Evolutionary conservation across 176 grass and related monocot genomes (phyloP), one percentile per base, ranked within the genome.

Genomic region (Themeda triandra): DNA sequence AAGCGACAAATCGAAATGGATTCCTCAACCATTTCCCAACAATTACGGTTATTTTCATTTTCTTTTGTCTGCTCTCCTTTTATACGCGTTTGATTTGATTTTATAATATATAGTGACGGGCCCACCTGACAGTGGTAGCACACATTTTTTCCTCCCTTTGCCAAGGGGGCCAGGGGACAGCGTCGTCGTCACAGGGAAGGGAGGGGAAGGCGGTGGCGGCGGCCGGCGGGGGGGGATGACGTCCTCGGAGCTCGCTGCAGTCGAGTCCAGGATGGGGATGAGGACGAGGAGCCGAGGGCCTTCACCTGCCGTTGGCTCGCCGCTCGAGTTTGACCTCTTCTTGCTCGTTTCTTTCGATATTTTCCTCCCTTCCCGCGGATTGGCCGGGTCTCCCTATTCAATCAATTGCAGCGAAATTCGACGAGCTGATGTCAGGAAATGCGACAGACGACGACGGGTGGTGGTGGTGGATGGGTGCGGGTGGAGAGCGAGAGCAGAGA

Each of bases 351-450:
- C 1, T 12, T 54, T 54, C 31, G 28, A 32, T 53, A 23, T n/a
- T 54, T 75, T 28, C 25, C 18, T 27, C 42, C 17, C 73, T 7
- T 10, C 17, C 8, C 73, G 30, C 19, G 48, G 46, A 56, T 53
- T 74, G 45, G 28, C 48, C 23, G 8, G 46, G 73, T 31, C n/a
- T n/a, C n/a, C n/a, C 46, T 48, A 12, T 49, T 75, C 25, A 27
- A 49, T 12, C 25, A 13, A 49, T 21, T 11, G 24, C 11, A n/a
- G n/a, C n/a, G n/a, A n/a, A n/a, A n/a, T 66, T 88, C 75, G 79
- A 59, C 42, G 69, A 56, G 67, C 40, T 79, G 75, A 79, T 75
- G 86, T 83, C 75, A 88, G n/a, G n/a, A n/a, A n/a, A n/a, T n/a
- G n/a, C n/a, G n/a, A 8, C 1, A 60, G 71, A 54, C 53, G 30